Evolutionary conservation across 2,329 filamentous ascomycete species (phyloP).

Genomic region (Diaporthe destruens): DNA sequence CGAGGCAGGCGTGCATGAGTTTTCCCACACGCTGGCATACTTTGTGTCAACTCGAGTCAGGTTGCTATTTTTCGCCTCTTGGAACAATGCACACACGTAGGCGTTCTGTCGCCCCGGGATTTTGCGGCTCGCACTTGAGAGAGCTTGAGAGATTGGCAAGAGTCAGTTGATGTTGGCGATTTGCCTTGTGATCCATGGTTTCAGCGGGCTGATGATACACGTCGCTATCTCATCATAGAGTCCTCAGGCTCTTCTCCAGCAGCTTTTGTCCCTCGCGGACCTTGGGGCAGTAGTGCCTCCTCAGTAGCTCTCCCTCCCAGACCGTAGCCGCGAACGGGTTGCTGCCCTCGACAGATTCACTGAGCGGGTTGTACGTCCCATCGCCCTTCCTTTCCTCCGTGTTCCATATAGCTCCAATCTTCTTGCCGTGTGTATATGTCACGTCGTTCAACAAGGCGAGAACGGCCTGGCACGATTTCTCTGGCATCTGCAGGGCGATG

Average conservation of each 20-base stretch:
- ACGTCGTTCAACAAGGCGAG: conserved; percentile 83
- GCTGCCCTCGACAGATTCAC: conserved; percentile 81
- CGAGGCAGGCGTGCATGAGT: conserved; percentile 25
- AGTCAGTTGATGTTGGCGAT: conserved; percentile 22
- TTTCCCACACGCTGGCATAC: background rate
- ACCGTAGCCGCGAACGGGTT: conserved; percentile 92
- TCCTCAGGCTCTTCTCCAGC: conserved; percentile 74
- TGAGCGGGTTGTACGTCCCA: conserved; percentile 82
- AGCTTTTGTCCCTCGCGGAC: conserved; percentile 80
- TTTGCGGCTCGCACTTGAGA: conserved; percentile 38
- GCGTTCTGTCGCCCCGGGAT: conserved; percentile 8
- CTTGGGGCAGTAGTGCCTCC: conserved; percentile 87
- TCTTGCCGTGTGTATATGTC: conserved; percentile 83
- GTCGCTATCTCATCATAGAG: conserved; percentile 42
- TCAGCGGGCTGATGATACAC: conserved; percentile 8
- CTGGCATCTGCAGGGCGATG: conserved; percentile 84
- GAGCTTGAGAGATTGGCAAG: conserved; percentile 36
- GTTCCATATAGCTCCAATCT: conserved; percentile 89
- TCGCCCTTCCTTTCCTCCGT: conserved; percentile 95
- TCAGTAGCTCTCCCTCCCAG: conserved; percentile 92
- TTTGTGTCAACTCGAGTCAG: conserved; percentile 27
- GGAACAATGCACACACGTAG: conserved; percentile 10
- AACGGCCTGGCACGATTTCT: conserved; percentile 87
- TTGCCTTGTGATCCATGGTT: background rate
- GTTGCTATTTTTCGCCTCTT: conserved; percentile 27